These are phyloP conservation scores for Trichophyton benhamiae DNA, from an alignment of 2,329 filamentous ascomycete genomes.

Conservation along the genomic window DNA sequence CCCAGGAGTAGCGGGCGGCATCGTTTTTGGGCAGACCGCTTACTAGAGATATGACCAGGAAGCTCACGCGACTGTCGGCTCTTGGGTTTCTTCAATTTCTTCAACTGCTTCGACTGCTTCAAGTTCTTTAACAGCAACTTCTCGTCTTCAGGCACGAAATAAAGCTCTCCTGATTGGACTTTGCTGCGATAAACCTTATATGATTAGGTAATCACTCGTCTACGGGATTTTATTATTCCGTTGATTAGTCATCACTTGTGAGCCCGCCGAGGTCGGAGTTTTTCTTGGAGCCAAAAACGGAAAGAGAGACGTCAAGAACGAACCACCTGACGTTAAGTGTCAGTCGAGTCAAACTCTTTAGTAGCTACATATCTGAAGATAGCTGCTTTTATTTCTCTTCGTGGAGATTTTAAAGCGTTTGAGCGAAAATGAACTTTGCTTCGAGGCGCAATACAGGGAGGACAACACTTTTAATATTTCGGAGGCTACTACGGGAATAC, in stretches of 20 bases:
- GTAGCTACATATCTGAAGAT: no score
- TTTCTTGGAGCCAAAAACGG: neutral
- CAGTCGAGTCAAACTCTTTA: no score
- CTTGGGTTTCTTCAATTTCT: neutral
- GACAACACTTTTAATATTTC: no score
- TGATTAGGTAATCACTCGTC: neutral
- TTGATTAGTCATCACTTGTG: neutral
- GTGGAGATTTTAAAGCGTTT: no score
- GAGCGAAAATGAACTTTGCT: no score
- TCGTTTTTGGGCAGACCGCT: neutral
- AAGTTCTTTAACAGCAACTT: neutral
- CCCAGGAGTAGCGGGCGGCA: neutral
- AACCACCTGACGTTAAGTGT: neutral
- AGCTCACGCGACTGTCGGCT: neutral
- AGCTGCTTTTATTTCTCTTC: no score
- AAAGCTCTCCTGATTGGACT: constrained; percentile 1
- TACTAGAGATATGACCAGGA: neutral
- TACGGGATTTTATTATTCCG: neutral
- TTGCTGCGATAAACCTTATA: neutral
- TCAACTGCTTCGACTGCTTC: neutral
- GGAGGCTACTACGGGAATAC: neutral
- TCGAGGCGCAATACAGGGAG: no score
- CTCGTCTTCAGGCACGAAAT: neutral
- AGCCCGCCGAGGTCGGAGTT: neutral
- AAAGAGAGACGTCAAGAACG: neutral